These are phyloP conservation scores for Lagenidium giganteum DNA, from an alignment of 352 stramenopile genomes.

Conservation along the genomic window DNA sequence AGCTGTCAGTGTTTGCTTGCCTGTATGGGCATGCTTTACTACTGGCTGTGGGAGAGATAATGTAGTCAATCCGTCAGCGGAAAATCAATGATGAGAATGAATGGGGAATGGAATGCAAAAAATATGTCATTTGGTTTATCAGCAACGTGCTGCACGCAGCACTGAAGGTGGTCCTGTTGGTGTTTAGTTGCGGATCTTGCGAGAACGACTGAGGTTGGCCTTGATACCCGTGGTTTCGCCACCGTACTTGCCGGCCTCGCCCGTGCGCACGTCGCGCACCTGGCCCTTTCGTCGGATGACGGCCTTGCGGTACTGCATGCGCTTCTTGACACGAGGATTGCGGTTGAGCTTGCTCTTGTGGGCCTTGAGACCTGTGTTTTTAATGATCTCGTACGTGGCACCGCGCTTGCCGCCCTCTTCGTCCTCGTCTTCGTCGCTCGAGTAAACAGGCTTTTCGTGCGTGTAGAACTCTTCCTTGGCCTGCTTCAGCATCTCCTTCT, in stretches of 20 bases:
- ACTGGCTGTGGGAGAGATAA: too few species aligned
- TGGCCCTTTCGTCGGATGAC: slow-evolving; percentile 96
- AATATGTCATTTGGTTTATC: too few species aligned
- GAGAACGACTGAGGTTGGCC: slow-evolving; percentile 83
- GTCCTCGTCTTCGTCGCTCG: slow-evolving; percentile 42
- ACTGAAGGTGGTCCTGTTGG: background rate
- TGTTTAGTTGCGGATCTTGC: slow-evolving; percentile 83
- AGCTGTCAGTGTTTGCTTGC: background rate
- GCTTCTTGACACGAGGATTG: slow-evolving; percentile 98
- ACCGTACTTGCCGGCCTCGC: slow-evolving; percentile 83
- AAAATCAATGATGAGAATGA: too few species aligned
- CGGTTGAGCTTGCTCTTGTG: slow-evolving; percentile 98
- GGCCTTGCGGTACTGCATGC: slow-evolving; percentile 97
- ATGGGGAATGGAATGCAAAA: too few species aligned
- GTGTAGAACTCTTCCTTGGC: slow-evolving; percentile 79
- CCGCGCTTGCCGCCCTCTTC: slow-evolving; percentile 87
- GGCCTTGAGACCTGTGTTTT: slow-evolving; percentile 97
- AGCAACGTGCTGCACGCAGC: too few species aligned
- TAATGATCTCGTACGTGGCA: slow-evolving; percentile 95
- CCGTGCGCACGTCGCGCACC: slow-evolving; percentile 90
- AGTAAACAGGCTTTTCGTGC: slow-evolving; percentile 46
- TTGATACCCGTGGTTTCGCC: slow-evolving; percentile 90
- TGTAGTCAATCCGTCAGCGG: too few species aligned
- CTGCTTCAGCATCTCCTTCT: slow-evolving; percentile 50
- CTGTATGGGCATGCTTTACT: too few species aligned